phyloP scores from a whole-genome alignment of 1,139 yeast species.

The Lodderomyces parapsilosis region DNA sequence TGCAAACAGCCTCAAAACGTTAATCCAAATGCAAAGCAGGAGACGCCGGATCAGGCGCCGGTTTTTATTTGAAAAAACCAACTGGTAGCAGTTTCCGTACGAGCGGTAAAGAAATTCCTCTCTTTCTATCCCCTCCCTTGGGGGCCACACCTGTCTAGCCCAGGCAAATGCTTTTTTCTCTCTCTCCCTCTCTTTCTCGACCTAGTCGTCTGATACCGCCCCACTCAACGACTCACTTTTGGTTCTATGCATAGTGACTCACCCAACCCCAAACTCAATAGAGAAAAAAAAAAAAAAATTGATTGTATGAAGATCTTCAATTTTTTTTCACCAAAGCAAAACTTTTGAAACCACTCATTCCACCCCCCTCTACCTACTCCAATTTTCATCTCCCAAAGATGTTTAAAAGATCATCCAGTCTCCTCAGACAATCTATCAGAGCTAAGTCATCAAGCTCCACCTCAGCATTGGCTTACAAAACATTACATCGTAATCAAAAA shows the following conservation, averaged over 20 bases:
- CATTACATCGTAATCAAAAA: slow-evolving; percentile 78
- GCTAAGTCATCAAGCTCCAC: slow-evolving; percentile 59
- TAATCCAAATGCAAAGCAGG: neutral
- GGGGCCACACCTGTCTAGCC: too few species aligned
- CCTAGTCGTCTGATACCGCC: too few species aligned
- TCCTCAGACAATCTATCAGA: slow-evolving; percentile 18
- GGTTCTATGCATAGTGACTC: too few species aligned
- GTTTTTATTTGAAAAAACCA: neutral
- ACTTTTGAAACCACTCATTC: too few species aligned
- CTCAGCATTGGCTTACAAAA: slow-evolving; percentile 94
- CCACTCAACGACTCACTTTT: too few species aligned
- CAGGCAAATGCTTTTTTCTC: too few species aligned
- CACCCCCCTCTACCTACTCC: neutral
- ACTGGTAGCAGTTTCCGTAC: neutral
- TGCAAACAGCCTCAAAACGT: too few species aligned
- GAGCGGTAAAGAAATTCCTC: neutral
- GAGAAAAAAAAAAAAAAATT: too few species aligned
- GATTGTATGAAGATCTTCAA: too few species aligned
- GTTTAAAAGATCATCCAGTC: slow-evolving; percentile 12
- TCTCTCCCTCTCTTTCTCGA: too few species aligned
- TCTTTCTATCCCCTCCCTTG: too few species aligned
- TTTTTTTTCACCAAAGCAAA: neutral
- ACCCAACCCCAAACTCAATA: too few species aligned
- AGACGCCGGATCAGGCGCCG: neutral
- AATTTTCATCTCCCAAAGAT: slow-evolving; percentile 4